phyloP scores from a whole-genome alignment of 2,329 filamentous ascomycete species.

The Colletotrichum brevisporum region DNA sequence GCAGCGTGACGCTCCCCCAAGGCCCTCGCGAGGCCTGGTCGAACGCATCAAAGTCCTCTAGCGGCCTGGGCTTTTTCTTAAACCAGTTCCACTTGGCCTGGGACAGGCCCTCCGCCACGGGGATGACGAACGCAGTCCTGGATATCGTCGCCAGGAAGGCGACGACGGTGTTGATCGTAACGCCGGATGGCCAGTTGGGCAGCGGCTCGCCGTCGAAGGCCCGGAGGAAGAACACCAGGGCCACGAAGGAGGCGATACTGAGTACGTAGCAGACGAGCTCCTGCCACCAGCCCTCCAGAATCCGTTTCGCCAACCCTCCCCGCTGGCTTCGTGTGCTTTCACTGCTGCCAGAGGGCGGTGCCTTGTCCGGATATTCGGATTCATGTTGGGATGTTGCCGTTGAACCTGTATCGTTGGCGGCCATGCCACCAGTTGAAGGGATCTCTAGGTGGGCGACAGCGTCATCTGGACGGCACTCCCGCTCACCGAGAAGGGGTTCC shows the following conservation, averaged over 20 bases:
- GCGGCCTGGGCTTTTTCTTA: constrained; percentile 21
- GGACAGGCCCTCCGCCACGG: constrained; percentile 44
- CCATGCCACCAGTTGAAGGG: no score
- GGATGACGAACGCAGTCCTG: constrained; percentile 42
- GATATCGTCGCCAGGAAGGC: constrained; percentile 45
- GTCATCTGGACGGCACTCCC: background rate
- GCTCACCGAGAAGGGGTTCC: background rate
- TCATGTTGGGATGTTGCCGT: background rate
- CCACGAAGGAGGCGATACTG: background rate
- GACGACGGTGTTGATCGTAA: constrained; percentile 47
- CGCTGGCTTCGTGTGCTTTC: background rate
- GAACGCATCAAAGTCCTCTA: constrained; percentile 44
- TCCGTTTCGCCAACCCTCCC: background rate
- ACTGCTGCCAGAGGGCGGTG: no score
- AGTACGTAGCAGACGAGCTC: background rate
- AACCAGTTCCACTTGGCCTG: constrained; percentile 47
- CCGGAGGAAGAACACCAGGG: background rate
- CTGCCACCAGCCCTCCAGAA: constrained; percentile 1
- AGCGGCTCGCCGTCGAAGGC: constrained; percentile 39
- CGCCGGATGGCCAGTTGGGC: constrained; percentile 42
- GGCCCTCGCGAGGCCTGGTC: constrained; percentile 42
- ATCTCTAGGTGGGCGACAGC: no score
- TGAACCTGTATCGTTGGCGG: no score
- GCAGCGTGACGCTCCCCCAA: constrained; percentile 41
- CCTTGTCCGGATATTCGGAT: background rate